Base-by-base conservation (phyloP, 1,284 basidiomycete species). In the Mycena citricolor region DNA sequence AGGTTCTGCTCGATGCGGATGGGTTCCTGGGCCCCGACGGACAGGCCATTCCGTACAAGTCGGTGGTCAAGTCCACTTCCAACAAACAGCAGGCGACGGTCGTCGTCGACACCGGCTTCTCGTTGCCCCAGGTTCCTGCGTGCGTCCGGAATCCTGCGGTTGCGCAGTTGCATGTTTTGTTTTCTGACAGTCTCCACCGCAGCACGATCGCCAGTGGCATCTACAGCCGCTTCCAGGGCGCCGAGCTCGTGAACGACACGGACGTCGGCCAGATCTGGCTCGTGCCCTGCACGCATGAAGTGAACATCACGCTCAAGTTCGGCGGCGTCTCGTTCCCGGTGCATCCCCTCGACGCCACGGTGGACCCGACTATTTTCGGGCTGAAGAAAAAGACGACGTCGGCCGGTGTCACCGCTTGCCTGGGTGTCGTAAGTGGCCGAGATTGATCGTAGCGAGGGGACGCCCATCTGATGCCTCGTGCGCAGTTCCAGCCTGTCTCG, bases 41-140 rank as follows among this genome's bases (percentile, higher is more conserved):
- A 7, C 54, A 63, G 29, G 52, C 66, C 11, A 76, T 86, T 24
- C 53, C 65, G 6, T 59, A 76, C 32, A 64, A 57, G 7, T 70
- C 74, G 1, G 60, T 60, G 16, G 77, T 81, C 3, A 61, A 68
- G 32, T 57, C 68, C 22, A 65, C 70, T 5, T 49, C 57, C 13
- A 67, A 71, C 42, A 64, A 64, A 25, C 64, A 66, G 14, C 74
- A 75, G 54, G 61, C 76, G 7, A 77, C 74, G 2, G 77, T 74
- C 14, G 66, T 86, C n/a, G 67, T 87, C 40, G 83, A 86, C 56
- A 77, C 79, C 3, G 84, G 84, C 0, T 86, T 83, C 59, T 74
- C 79, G 2, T 62, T 85, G n/a, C 76, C 81, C 14, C 83, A 85
- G 58, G 70, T 84, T 26, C 71, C 80, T 33, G 57, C 64, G 78